Conservation (phyloP, 225 moss, liverwort and hornwort species). For the Ulota crispa region DNA sequence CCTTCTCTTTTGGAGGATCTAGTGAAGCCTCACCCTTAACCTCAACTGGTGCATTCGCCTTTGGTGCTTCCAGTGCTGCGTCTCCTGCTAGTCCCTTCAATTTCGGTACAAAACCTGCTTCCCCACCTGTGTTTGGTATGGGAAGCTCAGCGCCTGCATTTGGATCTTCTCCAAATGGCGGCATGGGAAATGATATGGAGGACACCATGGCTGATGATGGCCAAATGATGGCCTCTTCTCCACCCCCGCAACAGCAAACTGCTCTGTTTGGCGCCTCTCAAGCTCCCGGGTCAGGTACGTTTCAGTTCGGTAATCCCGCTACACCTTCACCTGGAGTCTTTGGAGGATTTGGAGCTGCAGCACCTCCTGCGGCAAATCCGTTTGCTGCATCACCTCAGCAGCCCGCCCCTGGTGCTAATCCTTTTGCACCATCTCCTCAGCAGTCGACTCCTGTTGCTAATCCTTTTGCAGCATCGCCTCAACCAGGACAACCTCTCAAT, state of each 20-base stretch:
- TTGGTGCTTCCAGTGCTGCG: constrained; percentile 45
- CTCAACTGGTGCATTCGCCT: constrained; percentile 53
- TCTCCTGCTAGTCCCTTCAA: constrained; percentile 44
- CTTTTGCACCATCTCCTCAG: constrained; percentile 41
- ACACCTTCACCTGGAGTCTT: constrained; percentile 49
- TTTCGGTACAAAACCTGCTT: constrained; percentile 44
- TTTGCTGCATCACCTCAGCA: constrained; percentile 44
- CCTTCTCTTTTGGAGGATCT: constrained; percentile 54
- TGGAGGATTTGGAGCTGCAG: constrained; percentile 46
- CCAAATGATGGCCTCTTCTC: constrained; percentile 55
- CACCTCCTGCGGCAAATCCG: constrained; percentile 39
- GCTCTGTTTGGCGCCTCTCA: constrained; percentile 41
- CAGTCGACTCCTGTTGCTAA: constrained; percentile 42
- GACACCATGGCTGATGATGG: constrained; percentile 70
- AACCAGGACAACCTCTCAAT: constrained; percentile 49
- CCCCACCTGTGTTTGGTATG: constrained; percentile 43
- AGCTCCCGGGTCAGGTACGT: constrained; percentile 36
- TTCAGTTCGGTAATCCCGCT: constrained; percentile 41
- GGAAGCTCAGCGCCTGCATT: constrained; percentile 41
- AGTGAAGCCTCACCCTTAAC: constrained; percentile 53
- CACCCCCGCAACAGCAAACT: constrained; percentile 42
- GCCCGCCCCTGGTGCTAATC: constrained; percentile 26
- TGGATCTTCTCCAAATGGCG: constrained; percentile 51
- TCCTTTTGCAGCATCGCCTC: constrained; percentile 53
- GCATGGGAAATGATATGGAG: constrained; percentile 62